These are phyloP conservation scores for Ceratocystis eucalypticola DNA, from an alignment of 2,329 filamentous ascomycete species.

Conservation along the genomic window DNA sequence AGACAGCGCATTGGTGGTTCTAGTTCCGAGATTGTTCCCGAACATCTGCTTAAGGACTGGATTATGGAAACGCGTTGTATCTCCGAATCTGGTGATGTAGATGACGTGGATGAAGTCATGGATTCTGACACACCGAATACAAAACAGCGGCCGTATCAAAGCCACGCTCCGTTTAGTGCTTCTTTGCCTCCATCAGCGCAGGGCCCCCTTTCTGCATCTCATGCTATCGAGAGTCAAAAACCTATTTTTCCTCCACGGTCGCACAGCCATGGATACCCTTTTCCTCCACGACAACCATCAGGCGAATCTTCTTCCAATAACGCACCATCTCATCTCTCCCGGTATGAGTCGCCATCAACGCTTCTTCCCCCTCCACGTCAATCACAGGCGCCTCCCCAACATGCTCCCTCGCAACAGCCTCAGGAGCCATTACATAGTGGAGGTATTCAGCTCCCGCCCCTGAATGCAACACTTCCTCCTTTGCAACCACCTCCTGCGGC, in stretches of 20 bases:
- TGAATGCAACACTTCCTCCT: background rate
- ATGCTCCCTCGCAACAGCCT: constrained; percentile 6
- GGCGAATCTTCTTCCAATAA: background rate
- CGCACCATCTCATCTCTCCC: background rate
- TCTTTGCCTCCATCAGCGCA: constrained; percentile 18
- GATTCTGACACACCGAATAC: constrained; percentile 17
- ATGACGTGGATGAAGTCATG: constrained; percentile 31
- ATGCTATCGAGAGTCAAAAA: constrained; percentile 18
- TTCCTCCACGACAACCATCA: background rate
- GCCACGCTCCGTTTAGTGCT: constrained; percentile 7
- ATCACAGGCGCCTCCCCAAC: constrained; percentile 14
- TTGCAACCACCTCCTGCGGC: constrained; percentile 16
- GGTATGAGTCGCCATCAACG: constrained; percentile 1
- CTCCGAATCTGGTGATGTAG: constrained; percentile 36
- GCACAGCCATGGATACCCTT: constrained; percentile 2
- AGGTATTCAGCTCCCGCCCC: constrained; percentile 8
- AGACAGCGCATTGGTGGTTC: constrained; percentile 36
- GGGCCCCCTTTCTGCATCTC: constrained; percentile 22
- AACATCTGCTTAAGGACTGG: constrained; percentile 45
- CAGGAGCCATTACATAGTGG: background rate
- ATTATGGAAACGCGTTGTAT: constrained; percentile 41
- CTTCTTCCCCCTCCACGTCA: constrained; percentile 5
- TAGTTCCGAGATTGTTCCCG: constrained; percentile 39
- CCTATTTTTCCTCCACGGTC: background rate
- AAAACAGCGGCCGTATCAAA: constrained; percentile 12